Evolutionary conservation across 2,329 filamentous ascomycete species (phyloP), one percentile per base, ranked within the genome.

Genomic region (Hymenoscyphus scutula): DNA sequence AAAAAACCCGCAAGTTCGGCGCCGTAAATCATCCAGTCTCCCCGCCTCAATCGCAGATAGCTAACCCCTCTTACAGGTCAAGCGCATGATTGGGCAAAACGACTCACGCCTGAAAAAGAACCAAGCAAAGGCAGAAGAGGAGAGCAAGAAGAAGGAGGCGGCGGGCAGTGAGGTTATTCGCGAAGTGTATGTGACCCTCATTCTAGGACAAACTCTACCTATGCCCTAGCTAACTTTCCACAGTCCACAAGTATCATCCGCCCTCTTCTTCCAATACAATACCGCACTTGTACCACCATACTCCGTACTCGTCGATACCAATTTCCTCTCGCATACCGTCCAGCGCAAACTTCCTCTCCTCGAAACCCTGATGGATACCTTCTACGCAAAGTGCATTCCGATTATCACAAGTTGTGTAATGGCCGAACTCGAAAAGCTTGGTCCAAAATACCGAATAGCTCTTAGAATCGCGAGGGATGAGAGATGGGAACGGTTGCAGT

Each of bases 1-100:
- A 96, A 81, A 91, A 88, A 76, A 96, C 91, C 59, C 88, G 93
- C 80, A 97, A 97, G 80, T 98, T 97, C 76, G 94, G 87, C 57
- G 80, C 83, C 75, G 85, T 85, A 73, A 64, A 78, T 67, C 58
- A 2, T 62, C 67, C 70, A 71, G 68, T 59, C 41, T 63, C 23
- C 41, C 48, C 58, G 60, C 45, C 60, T 68, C 68, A 70, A 68
- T 66, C 38, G 34, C 54, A 32, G 15, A 62, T 32, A 29, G 51
- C 67, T 69, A 59, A 68, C 58, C 56, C 37, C 60, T 53, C 48
- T 8, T 34, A 25, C 54, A 72, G 69, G 87, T 92, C 74, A 96
- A 97, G 81, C 84, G 91, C 70, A 80, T 97, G 59, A 92, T 97
- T 70, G 88, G 90, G 56, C 86, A 90, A 73, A 86, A 87, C 63